Conservation (phyloP, 1,284 basidiomycete species). For the Apiotrichum sp. region DNA sequence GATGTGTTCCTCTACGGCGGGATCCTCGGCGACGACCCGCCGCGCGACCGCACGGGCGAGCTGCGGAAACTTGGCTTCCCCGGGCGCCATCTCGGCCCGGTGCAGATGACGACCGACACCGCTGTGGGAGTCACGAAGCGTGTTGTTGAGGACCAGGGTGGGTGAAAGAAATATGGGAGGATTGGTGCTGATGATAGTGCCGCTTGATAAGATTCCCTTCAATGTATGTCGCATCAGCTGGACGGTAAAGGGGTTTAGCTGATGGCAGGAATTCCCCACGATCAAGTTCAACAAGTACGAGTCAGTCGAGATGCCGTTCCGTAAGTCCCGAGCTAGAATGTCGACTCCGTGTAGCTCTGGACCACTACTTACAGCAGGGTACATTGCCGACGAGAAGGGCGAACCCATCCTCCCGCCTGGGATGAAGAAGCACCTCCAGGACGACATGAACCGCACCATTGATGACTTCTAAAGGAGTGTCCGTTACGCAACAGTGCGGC, state of each 20-base stretch:
- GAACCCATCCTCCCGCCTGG: constrained; percentile 75
- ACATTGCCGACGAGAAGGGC: constrained; percentile 47
- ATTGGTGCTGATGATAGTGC: constrained; percentile 48
- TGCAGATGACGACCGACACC: constrained; percentile 99
- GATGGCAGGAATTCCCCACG: constrained; percentile 68
- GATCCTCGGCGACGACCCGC: constrained; percentile 47
- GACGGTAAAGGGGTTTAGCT: no score
- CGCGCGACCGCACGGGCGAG: constrained; percentile 61
- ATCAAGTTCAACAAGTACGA: constrained; percentile 75
- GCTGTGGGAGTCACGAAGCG: constrained; percentile 87
- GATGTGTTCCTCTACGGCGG: constrained; percentile 79
- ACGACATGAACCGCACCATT: constrained; percentile 79
- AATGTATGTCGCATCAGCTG: constrained; percentile 48
- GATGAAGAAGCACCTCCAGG: constrained; percentile 75
- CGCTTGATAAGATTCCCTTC: constrained; percentile 66
- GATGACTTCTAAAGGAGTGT: constrained; percentile 49
- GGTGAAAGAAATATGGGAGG: constrained; percentile 18
- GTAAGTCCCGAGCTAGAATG: constrained; percentile 50
- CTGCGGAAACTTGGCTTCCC: constrained; percentile 82
- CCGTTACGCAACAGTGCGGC: no score
- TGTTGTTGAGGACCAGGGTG: constrained; percentile 72
- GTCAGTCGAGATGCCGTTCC: constrained; percentile 90
- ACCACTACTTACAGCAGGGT: constrained; percentile 35
- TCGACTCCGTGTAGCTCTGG: not conserved
- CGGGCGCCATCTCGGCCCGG: constrained; percentile 67